Conservation (phyloP, 805 yeast genomes). For the Komagataella pastoris region DNA sequence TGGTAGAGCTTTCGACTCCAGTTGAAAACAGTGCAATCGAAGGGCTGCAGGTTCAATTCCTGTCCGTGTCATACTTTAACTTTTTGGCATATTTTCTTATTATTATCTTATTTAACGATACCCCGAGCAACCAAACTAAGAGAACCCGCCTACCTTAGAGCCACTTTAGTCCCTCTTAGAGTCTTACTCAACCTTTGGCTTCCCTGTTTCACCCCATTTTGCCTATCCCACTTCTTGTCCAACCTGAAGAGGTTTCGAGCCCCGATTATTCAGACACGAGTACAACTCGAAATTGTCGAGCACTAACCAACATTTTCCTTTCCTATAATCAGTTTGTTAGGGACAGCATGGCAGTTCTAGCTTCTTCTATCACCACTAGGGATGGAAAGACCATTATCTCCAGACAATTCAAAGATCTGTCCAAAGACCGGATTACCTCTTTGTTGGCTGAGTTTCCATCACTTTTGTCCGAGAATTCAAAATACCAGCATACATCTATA, state of each 20-base stretch:
- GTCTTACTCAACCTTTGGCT: neutral
- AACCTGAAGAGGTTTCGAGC: neutral
- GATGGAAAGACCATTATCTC: slow-evolving; percentile 88
- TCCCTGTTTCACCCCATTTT: neutral
- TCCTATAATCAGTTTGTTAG: neutral
- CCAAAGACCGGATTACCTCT: slow-evolving; percentile 76
- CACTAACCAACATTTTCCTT: neutral
- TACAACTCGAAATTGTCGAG: neutral
- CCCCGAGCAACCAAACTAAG: too few relatives aligned
- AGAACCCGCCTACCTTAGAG: too few relatives aligned
- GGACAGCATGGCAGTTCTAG: slow-evolving; percentile 55
- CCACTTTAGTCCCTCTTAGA: neutral
- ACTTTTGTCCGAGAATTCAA: slow-evolving; percentile 50
- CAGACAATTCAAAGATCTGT: slow-evolving; percentile 79
- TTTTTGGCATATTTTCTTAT: slow-evolving; percentile 10
- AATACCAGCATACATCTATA: slow-evolving; percentile 81
- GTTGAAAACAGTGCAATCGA: slow-evolving; percentile 40
- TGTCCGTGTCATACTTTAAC: slow-evolving; percentile 53
- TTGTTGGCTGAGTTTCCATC: slow-evolving; percentile 78
- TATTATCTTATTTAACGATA: slow-evolving; percentile 3
- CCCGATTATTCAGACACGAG: neutral
- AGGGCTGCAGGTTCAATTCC: slow-evolving; percentile 84
- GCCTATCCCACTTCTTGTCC: neutral
- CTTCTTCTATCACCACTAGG: slow-evolving; percentile 90
- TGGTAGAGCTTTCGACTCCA: slow-evolving; percentile 75